phyloP scores from a whole-genome alignment of 495 filamentous ascomycete species.

The Talaromyces trachyspermus region DNA sequence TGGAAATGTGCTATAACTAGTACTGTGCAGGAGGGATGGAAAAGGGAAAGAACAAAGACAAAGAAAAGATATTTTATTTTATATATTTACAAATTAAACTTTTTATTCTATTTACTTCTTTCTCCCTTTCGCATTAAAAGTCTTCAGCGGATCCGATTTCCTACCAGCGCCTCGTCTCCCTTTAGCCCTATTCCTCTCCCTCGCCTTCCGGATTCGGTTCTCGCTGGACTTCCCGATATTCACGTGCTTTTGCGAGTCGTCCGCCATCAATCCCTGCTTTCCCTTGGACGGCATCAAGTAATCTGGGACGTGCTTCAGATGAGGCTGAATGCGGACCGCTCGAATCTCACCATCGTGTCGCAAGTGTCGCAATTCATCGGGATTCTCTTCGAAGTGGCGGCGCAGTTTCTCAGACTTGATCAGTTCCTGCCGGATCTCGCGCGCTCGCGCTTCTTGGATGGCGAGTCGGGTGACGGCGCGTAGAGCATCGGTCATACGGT shows the following conservation, averaged over 20 bases:
- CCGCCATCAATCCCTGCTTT: slow-evolving; percentile 53
- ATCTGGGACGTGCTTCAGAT: slow-evolving; percentile 92
- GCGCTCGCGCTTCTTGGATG: slow-evolving; percentile 79
- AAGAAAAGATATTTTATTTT: background rate
- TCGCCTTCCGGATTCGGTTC: slow-evolving; percentile 67
- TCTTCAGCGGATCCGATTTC: slow-evolving; percentile 79
- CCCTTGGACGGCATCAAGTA: slow-evolving; percentile 84
- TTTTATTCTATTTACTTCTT: slow-evolving; percentile 5
- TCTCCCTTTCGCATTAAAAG: slow-evolving; percentile 56
- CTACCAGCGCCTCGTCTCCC: slow-evolving; percentile 43
- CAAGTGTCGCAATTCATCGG: slow-evolving; percentile 74
- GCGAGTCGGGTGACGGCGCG: slow-evolving; percentile 74
- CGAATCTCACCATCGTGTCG: slow-evolving; percentile 86
- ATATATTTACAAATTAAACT: background rate
- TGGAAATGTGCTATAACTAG: too few relatives aligned
- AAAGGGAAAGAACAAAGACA: too few relatives aligned
- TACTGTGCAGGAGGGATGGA: too few relatives aligned
- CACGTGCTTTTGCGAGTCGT: slow-evolving; percentile 58
- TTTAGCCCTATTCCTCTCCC: slow-evolving; percentile 50
- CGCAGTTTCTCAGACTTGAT: slow-evolving; percentile 89
- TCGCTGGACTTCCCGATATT: slow-evolving; percentile 65
- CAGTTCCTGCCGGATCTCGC: slow-evolving; percentile 82
- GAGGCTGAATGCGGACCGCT: slow-evolving; percentile 69
- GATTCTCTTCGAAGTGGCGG: slow-evolving; percentile 95
- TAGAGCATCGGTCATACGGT: slow-evolving; percentile 87